Evolutionary conservation across 139 green algal species (phyloP).

Genomic region (Volvox reticuliferus): DNA sequence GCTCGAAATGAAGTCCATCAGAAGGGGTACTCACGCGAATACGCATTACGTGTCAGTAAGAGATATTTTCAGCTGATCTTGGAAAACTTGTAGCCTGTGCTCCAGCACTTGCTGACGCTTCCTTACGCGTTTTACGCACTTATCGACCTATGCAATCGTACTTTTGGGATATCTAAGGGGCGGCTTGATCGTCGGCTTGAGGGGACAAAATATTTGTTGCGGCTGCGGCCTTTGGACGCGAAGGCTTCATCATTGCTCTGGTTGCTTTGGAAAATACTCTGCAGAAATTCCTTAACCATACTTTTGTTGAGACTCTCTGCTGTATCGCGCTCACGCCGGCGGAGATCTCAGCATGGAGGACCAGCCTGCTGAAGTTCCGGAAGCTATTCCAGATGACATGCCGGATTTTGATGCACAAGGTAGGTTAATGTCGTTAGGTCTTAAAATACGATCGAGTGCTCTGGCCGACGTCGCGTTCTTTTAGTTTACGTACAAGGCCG

Average conservation of each 20-base stretch:
- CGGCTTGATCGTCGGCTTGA: neutral
- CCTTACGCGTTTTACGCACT: neutral
- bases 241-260: neutral
- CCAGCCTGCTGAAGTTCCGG: neutral
- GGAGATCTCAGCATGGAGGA: slow-evolving; percentile 15
- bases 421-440: neutral
- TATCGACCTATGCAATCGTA: neutral
- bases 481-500: no score
- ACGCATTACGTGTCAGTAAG: no score
- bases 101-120: neutral
- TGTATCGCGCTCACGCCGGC: neutral
- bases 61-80: no score
- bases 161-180: neutral
- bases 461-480: no score
- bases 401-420: neutral
- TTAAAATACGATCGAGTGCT: no score
- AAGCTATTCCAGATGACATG: neutral
- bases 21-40: no score
- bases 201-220: neutral
- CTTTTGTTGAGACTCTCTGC: neutral
- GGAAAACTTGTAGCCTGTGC: no score
- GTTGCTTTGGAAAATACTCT: neutral
- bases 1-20: no score
- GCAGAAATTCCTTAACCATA: neutral
- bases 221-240: neutral